These are phyloP conservation scores for Lanmaoa rubissima DNA, from an alignment of 768 basidiomycete species.

Conservation along the genomic window DNA sequence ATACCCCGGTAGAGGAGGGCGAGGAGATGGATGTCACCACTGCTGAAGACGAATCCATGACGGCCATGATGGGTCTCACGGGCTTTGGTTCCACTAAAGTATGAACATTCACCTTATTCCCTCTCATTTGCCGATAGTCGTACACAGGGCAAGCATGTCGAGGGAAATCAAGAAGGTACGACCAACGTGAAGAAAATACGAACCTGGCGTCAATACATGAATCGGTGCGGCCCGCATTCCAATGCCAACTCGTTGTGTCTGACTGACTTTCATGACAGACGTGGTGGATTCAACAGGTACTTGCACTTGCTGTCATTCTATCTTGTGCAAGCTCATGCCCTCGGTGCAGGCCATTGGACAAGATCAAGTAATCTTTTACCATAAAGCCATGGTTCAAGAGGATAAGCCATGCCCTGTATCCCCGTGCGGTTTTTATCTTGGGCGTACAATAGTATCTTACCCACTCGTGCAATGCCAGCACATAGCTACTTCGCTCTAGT, in stretches of 20 bases:
- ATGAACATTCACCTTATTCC: constrained; percentile 7
- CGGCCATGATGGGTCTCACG: constrained; percentile 83
- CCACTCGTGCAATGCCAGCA: neutral
- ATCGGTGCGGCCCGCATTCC: constrained; percentile 52
- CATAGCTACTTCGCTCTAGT: neutral
- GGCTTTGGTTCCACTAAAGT: constrained; percentile 94
- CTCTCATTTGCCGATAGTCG: neutral
- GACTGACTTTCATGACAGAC: constrained; percentile 40
- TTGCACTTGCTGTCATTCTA: neutral
- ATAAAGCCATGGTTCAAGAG: neutral
- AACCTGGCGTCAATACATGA: constrained; percentile 99
- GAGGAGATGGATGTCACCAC: constrained; percentile 53
- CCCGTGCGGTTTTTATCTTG: constrained; percentile 10
- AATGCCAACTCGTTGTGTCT: constrained; percentile 6
- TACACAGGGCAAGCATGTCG: constrained; percentile 69
- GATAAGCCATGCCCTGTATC: constrained; percentile 18
- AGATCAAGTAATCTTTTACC: constrained; percentile 68
- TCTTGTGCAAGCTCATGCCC: constrained; percentile 15
- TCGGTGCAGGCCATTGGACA: constrained; percentile 76
- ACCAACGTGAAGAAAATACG: constrained; percentile 74
- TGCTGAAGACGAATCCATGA: constrained; percentile 79
- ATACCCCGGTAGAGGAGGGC: constrained; percentile 46
- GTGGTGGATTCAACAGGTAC: constrained; percentile 84
- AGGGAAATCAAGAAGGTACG: constrained; percentile 76
- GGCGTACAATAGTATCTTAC: neutral